These are phyloP conservation scores for Colletotrichum sp. DNA, from an alignment of 2,329 filamentous ascomycete genomes.

Conservation along the genomic window DNA sequence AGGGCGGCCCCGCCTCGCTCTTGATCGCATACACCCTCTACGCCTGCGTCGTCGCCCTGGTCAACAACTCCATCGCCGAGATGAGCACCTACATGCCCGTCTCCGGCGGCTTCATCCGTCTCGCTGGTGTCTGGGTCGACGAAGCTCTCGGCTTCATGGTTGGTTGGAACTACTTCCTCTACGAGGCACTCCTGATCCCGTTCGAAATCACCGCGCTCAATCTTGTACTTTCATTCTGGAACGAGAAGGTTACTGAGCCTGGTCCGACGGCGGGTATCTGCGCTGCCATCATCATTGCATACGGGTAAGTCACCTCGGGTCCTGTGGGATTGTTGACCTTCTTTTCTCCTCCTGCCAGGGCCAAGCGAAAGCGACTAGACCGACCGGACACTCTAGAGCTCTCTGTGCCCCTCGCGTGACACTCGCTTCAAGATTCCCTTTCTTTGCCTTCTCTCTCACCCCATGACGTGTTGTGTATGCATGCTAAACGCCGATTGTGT, in stretches of 20 bases:
- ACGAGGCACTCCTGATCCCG: conserved; percentile 41
- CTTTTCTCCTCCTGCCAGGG: neutral
- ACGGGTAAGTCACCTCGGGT: conserved; percentile 10
- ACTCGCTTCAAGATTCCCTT: neutral
- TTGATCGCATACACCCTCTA: conserved; percentile 19
- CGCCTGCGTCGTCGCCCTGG: conserved; percentile 37
- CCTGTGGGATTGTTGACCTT: neutral
- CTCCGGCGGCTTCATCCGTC: conserved; percentile 15
- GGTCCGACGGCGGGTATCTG: conserved; percentile 26
- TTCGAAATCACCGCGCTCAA: conserved; percentile 29
- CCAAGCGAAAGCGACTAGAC: neutral
- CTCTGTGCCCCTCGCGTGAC: conserved; percentile 7
- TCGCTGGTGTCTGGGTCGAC: conserved; percentile 50
- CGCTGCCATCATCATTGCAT: conserved; percentile 23
- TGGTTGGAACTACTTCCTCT: conserved; percentile 68
- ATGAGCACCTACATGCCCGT: conserved; percentile 38
- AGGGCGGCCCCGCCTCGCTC: conserved; percentile 18
- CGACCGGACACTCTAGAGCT: neutral
- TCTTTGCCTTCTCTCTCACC: neutral
- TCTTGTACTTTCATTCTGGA: conserved; percentile 29
- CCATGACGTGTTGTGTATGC: conserved; percentile 2
- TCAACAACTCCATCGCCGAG: conserved; percentile 40
- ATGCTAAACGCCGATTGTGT: conserved; percentile 17
- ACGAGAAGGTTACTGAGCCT: conserved; percentile 16
- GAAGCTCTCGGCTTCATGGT: conserved; percentile 60